A percentile compares a stretch with the other conserved stretches of the same genome.
phyloP scores from a whole-genome alignment of 2,329 filamentous ascomycete genomes.

The Epichloe festucae region DNA sequence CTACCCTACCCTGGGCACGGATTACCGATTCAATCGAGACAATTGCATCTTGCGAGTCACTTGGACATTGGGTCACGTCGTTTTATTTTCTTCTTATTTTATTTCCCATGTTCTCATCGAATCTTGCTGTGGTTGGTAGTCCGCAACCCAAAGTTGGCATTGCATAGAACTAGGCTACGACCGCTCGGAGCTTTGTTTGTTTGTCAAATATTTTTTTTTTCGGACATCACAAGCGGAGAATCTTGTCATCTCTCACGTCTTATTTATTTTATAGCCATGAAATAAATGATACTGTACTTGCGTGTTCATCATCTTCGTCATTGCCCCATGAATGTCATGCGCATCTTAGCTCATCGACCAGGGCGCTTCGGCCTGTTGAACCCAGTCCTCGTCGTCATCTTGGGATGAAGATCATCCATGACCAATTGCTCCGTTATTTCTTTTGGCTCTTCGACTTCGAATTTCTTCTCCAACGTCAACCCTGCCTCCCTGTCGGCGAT shows the following conservation, averaged over 20 bases:
- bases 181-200: neutral
- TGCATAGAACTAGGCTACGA: neutral
- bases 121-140: neutral
- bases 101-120: neutral
- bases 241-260: neutral
- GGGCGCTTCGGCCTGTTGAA: conserved; percentile 73
- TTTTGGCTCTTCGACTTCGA: conserved; percentile 52
- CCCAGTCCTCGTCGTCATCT: conserved; percentile 49
- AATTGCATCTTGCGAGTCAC: neutral
- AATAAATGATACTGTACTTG: neutral
- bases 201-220: neutral
- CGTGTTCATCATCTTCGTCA: neutral
- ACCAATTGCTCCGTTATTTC: conserved; percentile 59
- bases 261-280: neutral
- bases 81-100: neutral
- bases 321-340: neutral
- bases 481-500: conserved; percentile 53
- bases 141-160: neutral
- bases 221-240: neutral
- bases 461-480: conserved; percentile 55
- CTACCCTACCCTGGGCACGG: neutral
- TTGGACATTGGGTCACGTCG: neutral
- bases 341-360: conserved; percentile 38
- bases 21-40: neutral
- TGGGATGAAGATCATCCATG: conserved; percentile 53